These are phyloP conservation scores for Colletotrichum trifolii DNA, from an alignment of 2,329 filamentous ascomycete genomes.

Conservation along the genomic window DNA sequence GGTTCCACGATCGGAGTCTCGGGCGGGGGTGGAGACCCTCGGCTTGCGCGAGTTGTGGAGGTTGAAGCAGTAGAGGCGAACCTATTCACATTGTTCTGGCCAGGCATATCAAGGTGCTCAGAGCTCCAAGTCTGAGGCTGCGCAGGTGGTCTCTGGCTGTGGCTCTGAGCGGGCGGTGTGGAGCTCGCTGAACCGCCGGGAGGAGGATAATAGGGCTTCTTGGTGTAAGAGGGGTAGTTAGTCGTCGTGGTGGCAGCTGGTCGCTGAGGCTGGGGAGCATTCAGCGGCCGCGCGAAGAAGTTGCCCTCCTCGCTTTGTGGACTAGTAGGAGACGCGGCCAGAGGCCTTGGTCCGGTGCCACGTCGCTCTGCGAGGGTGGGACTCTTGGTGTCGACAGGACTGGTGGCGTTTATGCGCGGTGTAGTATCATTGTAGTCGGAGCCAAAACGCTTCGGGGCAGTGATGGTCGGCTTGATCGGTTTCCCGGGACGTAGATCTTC, in stretches of 20 bases:
- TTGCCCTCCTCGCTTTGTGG: slow-evolving; percentile 80
- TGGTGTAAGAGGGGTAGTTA: slow-evolving; percentile 62
- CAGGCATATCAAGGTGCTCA: slow-evolving; percentile 51
- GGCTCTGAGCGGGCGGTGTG: slow-evolving; percentile 38
- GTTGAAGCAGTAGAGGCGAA: slow-evolving; percentile 88
- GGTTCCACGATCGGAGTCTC: slow-evolving; percentile 88
- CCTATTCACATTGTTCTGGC: slow-evolving; percentile 66
- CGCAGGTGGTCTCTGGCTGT: slow-evolving; percentile 44
- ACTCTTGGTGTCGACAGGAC: slow-evolving; percentile 66
- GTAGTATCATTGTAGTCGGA: slow-evolving; percentile 61
- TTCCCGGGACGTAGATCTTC: slow-evolving; percentile 61
- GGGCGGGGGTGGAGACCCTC: slow-evolving; percentile 93
- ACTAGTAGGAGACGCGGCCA: slow-evolving; percentile 81
- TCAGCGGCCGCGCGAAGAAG: slow-evolving; percentile 78
- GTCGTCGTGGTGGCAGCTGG: slow-evolving; percentile 52
- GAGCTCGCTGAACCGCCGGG: slow-evolving; percentile 50
- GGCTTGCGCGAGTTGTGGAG: slow-evolving; percentile 89
- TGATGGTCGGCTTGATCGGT: slow-evolving; percentile 50
- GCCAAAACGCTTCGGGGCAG: slow-evolving; percentile 58
- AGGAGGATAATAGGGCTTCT: slow-evolving; percentile 71
- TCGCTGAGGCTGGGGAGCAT: slow-evolving; percentile 55
- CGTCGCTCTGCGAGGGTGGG: slow-evolving; percentile 82
- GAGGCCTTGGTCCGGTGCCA: slow-evolving; percentile 82
- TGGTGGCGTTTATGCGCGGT: slow-evolving; percentile 64
- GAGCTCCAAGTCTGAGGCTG: slow-evolving; percentile 45